Base-by-base conservation (phyloP, 352 stramenopile species). In the Plasmopara halstedii region DNA sequence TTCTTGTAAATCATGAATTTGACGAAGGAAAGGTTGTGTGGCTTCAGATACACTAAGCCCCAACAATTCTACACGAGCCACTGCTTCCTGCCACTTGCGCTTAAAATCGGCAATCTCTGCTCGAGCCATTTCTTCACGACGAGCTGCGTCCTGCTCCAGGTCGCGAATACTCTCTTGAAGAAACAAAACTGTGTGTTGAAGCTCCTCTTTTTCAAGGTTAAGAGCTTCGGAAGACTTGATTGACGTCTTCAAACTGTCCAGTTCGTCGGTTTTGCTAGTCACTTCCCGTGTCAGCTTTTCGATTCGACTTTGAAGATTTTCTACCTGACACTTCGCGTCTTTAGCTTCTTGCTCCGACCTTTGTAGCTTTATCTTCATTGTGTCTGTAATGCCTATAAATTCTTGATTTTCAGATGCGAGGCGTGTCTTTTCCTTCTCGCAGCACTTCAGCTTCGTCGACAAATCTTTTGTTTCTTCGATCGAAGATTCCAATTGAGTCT, bases 11-110 rank as follows among this genome's bases (percentile, higher is more conserved):
- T 57, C 62, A 32, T 81, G 60, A 38, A 92, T 82, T 51, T 92
- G 80, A 7, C 68, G 73, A 32, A 87, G 42, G 5, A 92, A 56
- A n/a, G 80, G 80, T 41, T 87, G 71, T 8, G 80, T 89, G 2
- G 80, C 77, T 25, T 88, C 80, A 0, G 63, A 79, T 10, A 88
- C 57, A 37, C 71, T 84, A 25, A 82, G 68, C 0, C 74, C 77
- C 19, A 92, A 57, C 42, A 67, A 54, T 20, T 92, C 80, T 27
- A 92, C 71, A 15, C 75, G 71, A 14, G 41, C 56, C n/a, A 88
- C 56, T 0, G 77, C 77, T 11, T 86, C 74, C 42, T 88, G 73
- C 74, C 77, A 92, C 53, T 88, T 87, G n/a, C 62, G 63, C 54
- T 88, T 92, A 34, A 86, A 42, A 23, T 76, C 63, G 9, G 58